These are phyloP conservation scores for Serendipita vermifera DNA, from an alignment of 768 basidiomycete genomes.

Conservation along the genomic window DNA sequence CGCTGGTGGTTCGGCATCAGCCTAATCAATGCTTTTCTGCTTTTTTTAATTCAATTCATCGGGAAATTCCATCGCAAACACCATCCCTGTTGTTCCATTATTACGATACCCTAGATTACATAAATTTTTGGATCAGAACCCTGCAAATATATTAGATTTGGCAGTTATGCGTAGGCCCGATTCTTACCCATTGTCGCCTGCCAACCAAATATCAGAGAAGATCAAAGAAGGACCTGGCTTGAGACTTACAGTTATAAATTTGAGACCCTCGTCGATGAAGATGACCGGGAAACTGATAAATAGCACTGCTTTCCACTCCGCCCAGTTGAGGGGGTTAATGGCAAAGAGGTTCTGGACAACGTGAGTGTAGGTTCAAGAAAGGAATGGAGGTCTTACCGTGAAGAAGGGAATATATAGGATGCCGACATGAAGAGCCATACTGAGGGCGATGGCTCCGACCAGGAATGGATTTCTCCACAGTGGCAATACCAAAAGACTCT, in stretches of 20 bases:
- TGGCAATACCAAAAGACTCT: slow-evolving; percentile 76
- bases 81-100: too few relatives aligned
- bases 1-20: slow-evolving; percentile 43
- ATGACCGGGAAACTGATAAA: slow-evolving; percentile 79
- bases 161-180: too few relatives aligned
- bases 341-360: slow-evolving; percentile 59
- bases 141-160: neutral
- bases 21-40: too few relatives aligned
- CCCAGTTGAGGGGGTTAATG: slow-evolving; percentile 87
- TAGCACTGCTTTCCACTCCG: slow-evolving; percentile 90
- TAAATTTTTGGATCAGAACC: neutral
- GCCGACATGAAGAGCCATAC: slow-evolving; percentile 86
- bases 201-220: neutral
- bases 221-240: neutral
- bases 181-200: slow-evolving; percentile 4
- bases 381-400: slow-evolving; percentile 41
- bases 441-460: slow-evolving; percentile 74
- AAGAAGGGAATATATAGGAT: slow-evolving; percentile 98
- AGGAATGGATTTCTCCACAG: slow-evolving; percentile 93
- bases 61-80: too few relatives aligned
- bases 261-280: slow-evolving; percentile 79
- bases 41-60: too few relatives aligned
- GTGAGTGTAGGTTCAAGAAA: slow-evolving; percentile 3
- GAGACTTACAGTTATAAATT: slow-evolving; percentile 35
- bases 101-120: slow-evolving; percentile 4